A percentile compares a stretch with the other conserved stretches of the same genome.
Evolutionary conservation across 768 basidiomycete species (phyloP).

Genomic region (Tylopilus subfusipes): DNA sequence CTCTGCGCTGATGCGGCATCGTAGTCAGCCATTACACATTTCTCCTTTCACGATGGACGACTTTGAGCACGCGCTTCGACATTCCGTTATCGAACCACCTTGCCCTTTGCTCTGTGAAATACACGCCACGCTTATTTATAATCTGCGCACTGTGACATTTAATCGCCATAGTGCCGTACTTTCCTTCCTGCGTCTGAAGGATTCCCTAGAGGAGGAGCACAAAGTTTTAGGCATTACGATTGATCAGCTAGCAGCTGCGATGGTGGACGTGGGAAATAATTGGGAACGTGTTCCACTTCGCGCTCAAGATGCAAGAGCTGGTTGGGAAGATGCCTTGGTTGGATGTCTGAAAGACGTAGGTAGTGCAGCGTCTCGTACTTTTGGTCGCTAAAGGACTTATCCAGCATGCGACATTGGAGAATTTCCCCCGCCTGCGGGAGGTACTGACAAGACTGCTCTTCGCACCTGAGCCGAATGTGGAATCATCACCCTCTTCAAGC

Average conservation of each 20-base stretch:
- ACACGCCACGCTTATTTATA: conserved; percentile 86
- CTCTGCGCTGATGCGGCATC: conserved; percentile 7
- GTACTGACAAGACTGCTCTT: conserved; percentile 74
- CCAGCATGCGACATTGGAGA: conserved; percentile 71
- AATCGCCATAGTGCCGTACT: conserved; percentile 71
- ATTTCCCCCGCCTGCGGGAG: conserved; percentile 69
- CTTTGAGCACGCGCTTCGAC: conserved; percentile 82
- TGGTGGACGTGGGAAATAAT: conserved; percentile 80
- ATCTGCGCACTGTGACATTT: conserved; percentile 78
- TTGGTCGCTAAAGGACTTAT: conserved; percentile 4
- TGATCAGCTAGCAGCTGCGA: conserved; percentile 60
- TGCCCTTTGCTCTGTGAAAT: conserved; percentile 83
- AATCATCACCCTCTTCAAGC: conserved; percentile 43
- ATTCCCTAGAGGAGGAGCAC: conserved; percentile 42
- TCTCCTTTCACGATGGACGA: conserved; percentile 92
- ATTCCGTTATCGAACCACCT: conserved; percentile 61
- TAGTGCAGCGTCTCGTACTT: conserved; percentile 19
- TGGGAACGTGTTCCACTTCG: conserved; percentile 80
- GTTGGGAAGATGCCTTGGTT: conserved; percentile 90
- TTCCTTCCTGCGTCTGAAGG: conserved; percentile 48
- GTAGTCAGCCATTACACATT: conserved; percentile 80
- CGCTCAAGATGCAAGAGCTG: conserved; percentile 68
- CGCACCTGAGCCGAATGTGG: conserved; percentile 48
- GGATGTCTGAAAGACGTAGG: conserved; percentile 88
- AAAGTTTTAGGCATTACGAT: conserved; percentile 53